A percentile compares a stretch with the other conserved stretches of the same genome.
These are phyloP conservation scores for Cyberlindnera maritima DNA, from an alignment of 805 yeast species.

Conservation along the genomic window DNA sequence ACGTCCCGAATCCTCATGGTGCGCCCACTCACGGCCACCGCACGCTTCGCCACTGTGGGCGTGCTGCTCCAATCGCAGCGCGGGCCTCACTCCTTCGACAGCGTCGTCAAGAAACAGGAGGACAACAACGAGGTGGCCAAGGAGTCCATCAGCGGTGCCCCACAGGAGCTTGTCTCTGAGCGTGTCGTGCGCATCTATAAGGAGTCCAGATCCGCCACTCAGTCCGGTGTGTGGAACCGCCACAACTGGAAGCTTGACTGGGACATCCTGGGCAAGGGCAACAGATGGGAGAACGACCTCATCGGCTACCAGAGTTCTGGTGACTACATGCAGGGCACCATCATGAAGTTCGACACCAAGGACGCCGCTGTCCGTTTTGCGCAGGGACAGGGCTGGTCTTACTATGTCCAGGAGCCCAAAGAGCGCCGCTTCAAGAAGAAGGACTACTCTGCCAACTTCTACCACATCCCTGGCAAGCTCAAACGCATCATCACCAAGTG, in stretches of 20 bases:
- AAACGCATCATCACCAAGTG: slow-evolving; percentile 81
- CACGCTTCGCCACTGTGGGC: not conserved
- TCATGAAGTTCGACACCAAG: slow-evolving; percentile 67
- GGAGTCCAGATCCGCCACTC: slow-evolving; percentile 80
- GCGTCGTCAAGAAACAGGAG: slow-evolving; percentile 19
- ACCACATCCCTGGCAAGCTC: slow-evolving; percentile 65
- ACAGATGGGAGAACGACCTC: slow-evolving; percentile 87
- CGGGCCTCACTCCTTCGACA: not conserved
- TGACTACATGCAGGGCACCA: slow-evolving; percentile 78
- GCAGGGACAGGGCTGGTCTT: slow-evolving; percentile 82
- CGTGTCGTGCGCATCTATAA: slow-evolving; percentile 76
- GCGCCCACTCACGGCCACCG: not conserved
- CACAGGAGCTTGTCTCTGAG: slow-evolving; percentile 53
- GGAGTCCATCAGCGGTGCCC: slow-evolving; percentile 76
- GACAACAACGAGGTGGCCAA: slow-evolving; percentile 37
- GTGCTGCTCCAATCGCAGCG: not conserved
- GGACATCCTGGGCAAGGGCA: slow-evolving; percentile 73
- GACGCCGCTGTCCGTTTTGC: slow-evolving; percentile 81
- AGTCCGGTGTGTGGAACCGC: slow-evolving; percentile 51
- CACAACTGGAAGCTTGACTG: slow-evolving; percentile 78
- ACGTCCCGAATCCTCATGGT: not conserved
- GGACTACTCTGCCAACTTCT: slow-evolving; percentile 70
- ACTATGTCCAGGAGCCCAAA: slow-evolving; percentile 79
- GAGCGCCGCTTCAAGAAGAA: slow-evolving; percentile 69
- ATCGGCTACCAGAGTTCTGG: slow-evolving; percentile 81